phyloP scores from a whole-genome alignment of 495 filamentous ascomycete species.

The Penicillium pulvis region DNA sequence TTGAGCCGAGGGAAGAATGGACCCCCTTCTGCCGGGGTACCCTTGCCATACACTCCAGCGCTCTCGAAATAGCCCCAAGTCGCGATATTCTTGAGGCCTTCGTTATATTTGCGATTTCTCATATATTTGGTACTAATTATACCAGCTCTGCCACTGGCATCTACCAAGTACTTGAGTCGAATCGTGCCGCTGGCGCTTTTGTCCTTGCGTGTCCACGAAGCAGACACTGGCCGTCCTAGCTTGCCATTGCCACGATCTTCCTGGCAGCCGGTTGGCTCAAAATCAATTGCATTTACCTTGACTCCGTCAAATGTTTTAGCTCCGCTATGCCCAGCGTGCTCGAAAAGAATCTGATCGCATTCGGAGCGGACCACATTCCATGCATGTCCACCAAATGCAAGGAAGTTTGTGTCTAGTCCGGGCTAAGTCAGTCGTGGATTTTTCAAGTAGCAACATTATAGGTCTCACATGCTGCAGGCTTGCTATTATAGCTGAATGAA shows the following conservation, averaged over 20 bases:
- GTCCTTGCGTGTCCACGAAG: conserved; percentile 45
- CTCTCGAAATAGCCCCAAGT: no score
- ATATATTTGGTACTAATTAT: conserved; percentile 39
- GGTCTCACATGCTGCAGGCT: conserved; percentile 19
- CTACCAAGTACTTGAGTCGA: conserved; percentile 39
- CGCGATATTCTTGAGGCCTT: no score
- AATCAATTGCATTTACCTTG: background rate
- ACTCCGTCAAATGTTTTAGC: conserved; percentile 48
- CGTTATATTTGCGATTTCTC: conserved; percentile 33
- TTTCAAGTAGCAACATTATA: no score
- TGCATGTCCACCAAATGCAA: conserved; percentile 17
- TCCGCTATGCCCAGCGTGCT: conserved; percentile 47
- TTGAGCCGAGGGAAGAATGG: no score
- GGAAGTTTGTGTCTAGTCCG: conserved; percentile 45
- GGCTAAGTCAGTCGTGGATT: no score
- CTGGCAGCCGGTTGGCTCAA: no score
- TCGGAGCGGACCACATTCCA: conserved; percentile 60
- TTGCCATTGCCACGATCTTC: no score
- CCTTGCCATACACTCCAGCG: no score
- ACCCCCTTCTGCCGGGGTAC: no score
- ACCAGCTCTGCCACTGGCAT: conserved; percentile 41
- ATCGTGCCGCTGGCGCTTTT: conserved; percentile 35
- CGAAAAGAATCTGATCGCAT: conserved; percentile 52
- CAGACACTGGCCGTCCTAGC: conserved; percentile 48
- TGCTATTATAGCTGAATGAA: conserved; percentile 46